Evolutionary conservation across 768 basidiomycete genomes (phyloP).

Genomic region (Brasilioporus rufonigricans): DNA sequence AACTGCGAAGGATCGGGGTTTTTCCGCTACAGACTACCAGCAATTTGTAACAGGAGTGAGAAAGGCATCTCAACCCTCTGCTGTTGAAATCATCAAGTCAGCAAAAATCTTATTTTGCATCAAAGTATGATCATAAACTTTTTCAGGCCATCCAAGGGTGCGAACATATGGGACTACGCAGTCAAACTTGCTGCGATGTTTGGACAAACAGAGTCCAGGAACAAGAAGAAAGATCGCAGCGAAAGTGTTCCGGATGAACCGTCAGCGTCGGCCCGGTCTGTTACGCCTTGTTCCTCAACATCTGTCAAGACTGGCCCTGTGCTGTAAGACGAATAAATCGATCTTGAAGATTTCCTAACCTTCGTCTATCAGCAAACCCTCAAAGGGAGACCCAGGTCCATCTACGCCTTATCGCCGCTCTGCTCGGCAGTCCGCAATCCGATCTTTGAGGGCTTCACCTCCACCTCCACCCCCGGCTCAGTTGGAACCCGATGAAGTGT

Average conservation of each 20-base stretch:
- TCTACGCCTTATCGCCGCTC: slow-evolving; percentile 33
- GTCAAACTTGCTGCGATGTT: slow-evolving; percentile 13
- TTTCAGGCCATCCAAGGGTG: slow-evolving; percentile 16
- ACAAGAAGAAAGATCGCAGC: not conserved
- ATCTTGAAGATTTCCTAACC: not conserved
- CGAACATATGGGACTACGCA: slow-evolving; percentile 14
- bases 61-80: not conserved
- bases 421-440: slow-evolving; percentile 32
- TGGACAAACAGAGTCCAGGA: slow-evolving; percentile 4
- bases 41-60: slow-evolving; percentile 12
- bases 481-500: slow-evolving; percentile 66
- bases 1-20: slow-evolving; percentile 14
- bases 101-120: not conserved
- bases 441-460: slow-evolving; percentile 12
- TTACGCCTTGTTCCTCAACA: slow-evolving; percentile 17
- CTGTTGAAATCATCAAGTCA: slow-evolving; percentile 15
- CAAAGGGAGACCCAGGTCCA: slow-evolving; percentile 6
- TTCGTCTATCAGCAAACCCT: slow-evolving; percentile 9
- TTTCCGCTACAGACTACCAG: slow-evolving; percentile 23
- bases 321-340: slow-evolving; percentile 13
- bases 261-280: slow-evolving; percentile 7
- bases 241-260: not conserved
- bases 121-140: not conserved
- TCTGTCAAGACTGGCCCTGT: slow-evolving; percentile 13
- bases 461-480: slow-evolving; percentile 33